A percentile compares a stretch with the other conserved stretches of the same genome.
These are phyloP conservation scores for Dacryopinax spathularia DNA, from an alignment of 768 basidiomycete species.

Conservation along the genomic window DNA sequence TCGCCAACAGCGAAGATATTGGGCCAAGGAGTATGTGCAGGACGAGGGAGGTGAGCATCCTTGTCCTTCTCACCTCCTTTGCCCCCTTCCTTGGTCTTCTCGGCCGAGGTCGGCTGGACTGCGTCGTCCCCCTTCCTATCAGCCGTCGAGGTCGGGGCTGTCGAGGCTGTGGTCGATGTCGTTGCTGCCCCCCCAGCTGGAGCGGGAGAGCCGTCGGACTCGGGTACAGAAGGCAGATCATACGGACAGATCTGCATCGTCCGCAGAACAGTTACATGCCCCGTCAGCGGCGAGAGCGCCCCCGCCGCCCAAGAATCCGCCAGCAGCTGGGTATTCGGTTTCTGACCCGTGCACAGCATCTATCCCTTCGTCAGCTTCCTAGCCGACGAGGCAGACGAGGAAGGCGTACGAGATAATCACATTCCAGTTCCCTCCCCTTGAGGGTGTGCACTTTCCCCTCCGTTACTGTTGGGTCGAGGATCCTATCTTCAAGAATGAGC, in stretches of 20 bases:
- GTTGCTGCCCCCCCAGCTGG: neutral
- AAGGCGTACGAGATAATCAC: neutral
- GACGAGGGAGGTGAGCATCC: neutral
- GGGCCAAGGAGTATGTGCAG: slow-evolving; percentile 8
- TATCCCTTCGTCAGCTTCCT: slow-evolving; percentile 7
- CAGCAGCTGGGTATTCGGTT: slow-evolving; percentile 40
- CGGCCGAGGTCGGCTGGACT: neutral
- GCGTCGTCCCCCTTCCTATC: neutral
- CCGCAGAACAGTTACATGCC: slow-evolving; percentile 33
- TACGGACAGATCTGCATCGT: slow-evolving; percentile 35
- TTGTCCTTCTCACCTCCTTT: too few species aligned
- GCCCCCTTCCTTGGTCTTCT: neutral
- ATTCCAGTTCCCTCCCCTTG: neutral
- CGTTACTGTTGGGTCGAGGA: neutral
- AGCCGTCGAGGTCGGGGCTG: neutral
- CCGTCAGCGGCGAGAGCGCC: slow-evolving; percentile 18
- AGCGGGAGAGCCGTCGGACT: too few species aligned
- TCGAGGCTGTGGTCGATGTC: neutral
- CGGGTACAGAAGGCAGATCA: neutral
- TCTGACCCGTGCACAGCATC: slow-evolving; percentile 48
- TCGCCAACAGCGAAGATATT: slow-evolving; percentile 48
- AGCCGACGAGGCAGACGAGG: neutral
- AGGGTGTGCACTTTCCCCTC: neutral
- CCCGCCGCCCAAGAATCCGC: slow-evolving; percentile 20
- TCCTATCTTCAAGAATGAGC: slow-evolving; percentile 36